Conservation (phyloP, 805 yeast species). For the Ogataea wickerhamii region DNA sequence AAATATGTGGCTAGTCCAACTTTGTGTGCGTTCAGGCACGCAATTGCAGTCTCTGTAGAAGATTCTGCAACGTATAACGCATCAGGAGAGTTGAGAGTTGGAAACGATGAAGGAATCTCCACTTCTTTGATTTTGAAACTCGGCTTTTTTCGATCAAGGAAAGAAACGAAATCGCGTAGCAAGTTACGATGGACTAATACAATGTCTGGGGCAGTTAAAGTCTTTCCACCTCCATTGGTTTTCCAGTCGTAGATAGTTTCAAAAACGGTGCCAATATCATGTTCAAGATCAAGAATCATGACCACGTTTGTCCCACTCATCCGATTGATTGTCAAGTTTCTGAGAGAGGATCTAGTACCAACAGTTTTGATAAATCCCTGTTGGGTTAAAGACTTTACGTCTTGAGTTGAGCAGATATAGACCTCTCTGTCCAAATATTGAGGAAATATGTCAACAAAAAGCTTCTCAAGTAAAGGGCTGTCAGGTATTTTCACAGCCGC, state of each 20-base stretch:
- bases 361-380: conserved; percentile 5
- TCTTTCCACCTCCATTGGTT: conserved; percentile 2
- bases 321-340: conserved; percentile 3
- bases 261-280: conserved; percentile 1
- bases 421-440: conserved; percentile 6
- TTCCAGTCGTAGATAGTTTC: conserved; percentile 3
- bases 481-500: conserved; percentile 4
- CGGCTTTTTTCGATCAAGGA: background rate
- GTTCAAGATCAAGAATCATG: conserved; percentile 5
- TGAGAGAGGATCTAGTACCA: conserved; percentile 5
- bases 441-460: conserved; percentile 4
- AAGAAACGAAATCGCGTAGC: conserved; percentile 1
- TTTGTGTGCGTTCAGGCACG: conserved; percentile 1
- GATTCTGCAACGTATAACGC: conserved; percentile 3
- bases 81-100: conserved; percentile 3
- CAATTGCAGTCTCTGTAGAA: conserved; percentile 9
- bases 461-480: conserved; percentile 3
- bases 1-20: conserved; percentile 7
- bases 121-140: conserved; percentile 4
- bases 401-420: conserved; percentile 3
- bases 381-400: conserved; percentile 1
- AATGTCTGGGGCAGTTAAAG: conserved; percentile 6
- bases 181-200: conserved; percentile 4
- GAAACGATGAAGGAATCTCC: conserved; percentile 2
- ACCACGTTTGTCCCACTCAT: conserved; percentile 8